Base-by-base conservation (phyloP, 2,329 filamentous ascomycete species). In the Arachnomyces sp. region DNA sequence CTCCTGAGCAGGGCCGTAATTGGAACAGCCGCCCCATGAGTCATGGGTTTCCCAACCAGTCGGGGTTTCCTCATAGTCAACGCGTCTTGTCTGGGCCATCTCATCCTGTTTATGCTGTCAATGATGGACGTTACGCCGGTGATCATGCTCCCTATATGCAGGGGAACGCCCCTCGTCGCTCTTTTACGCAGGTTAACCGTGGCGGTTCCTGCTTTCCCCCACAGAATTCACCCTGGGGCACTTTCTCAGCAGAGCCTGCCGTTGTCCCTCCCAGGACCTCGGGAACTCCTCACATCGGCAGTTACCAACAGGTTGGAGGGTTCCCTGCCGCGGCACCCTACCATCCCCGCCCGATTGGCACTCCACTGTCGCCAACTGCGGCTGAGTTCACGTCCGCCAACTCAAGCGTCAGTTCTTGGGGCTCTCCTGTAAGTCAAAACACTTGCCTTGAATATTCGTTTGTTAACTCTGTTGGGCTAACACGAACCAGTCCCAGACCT, bases 341-440 rank as follows among this genome's bases (percentile, higher is more conserved):
- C 51, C 72, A 72, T 46, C 71, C 72, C 50, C 75, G 75, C 47
- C 68, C 77, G 17, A 71, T 77, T 45, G 76, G 79, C 17, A 84
- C 80, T 13, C 72, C 80, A 6, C 68, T 88, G 31, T 86, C 84
- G 13, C 82, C 84, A 9, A 78, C 84, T 49, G 84, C 83, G 17
- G 80, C 77, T 3, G 84, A 88, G 55, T 88, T 88, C 51, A 85
- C 78, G 9, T 75, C 78, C 3, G 39, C 52, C 25, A 56, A 41
- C 38, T 32, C 51, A 31, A 54, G 44, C 41, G 43, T 48, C 40
- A 47, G 42, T 30, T 36, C 53, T 30, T 59, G 66, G 66, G 44
- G 59, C 59, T 38, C 62, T 54, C 33, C 82, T 70, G 80, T 50
- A 73, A 80, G 65, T 73, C 73, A 57, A 29, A 46, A 17, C 34